A percentile compares a stretch with the other conserved stretches of the same genome.
phyloP scores from a whole-genome alignment of 768 basidiomycete species.

The Tricholoma furcatifolium region DNA sequence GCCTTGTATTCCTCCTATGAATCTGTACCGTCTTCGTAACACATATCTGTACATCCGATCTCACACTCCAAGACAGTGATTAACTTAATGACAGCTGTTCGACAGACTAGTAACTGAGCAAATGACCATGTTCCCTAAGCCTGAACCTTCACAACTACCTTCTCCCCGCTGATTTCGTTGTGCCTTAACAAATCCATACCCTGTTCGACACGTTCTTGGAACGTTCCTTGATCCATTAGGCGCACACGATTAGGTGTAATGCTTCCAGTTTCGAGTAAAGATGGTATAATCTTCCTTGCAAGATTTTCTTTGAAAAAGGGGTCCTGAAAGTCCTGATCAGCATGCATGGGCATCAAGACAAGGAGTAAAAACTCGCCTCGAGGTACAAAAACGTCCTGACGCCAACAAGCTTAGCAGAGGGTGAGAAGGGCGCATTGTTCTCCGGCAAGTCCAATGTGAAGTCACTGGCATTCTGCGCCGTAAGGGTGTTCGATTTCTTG shows the following conservation, averaged over 20 bases:
- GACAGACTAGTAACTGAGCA: too few species aligned
- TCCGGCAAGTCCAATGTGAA: conserved; percentile 33
- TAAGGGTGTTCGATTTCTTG: conserved; percentile 40
- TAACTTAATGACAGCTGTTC: too few species aligned
- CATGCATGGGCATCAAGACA: neutral
- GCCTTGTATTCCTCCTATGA: too few species aligned
- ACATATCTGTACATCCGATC: too few species aligned
- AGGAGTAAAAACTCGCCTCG: conserved; percentile 27
- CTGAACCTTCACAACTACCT: conserved; percentile 40
- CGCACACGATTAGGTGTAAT: conserved; percentile 42
- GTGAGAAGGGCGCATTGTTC: conserved; percentile 35
- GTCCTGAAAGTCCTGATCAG: conserved; percentile 24
- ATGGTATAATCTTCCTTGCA: conserved; percentile 45
- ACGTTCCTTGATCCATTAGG: conserved; percentile 39
- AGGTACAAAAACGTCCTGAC: conserved; percentile 43
- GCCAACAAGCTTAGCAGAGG: conserved; percentile 32
- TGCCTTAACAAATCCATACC: conserved; percentile 45
- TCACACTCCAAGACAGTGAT: too few species aligned
- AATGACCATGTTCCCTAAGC: neutral
- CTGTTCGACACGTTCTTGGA: conserved; percentile 39
- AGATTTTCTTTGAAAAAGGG: conserved; percentile 39
- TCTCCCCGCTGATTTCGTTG: conserved; percentile 50
- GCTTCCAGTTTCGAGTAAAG: conserved; percentile 33
- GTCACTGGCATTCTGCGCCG: conserved; percentile 24
- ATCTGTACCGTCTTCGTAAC: too few species aligned